Percentiles rank a stretch among this genome's conserved stretches.
Conservation (phyloP, 1,284 basidiomycete species). For the Rhodotorula sp. region DNA sequence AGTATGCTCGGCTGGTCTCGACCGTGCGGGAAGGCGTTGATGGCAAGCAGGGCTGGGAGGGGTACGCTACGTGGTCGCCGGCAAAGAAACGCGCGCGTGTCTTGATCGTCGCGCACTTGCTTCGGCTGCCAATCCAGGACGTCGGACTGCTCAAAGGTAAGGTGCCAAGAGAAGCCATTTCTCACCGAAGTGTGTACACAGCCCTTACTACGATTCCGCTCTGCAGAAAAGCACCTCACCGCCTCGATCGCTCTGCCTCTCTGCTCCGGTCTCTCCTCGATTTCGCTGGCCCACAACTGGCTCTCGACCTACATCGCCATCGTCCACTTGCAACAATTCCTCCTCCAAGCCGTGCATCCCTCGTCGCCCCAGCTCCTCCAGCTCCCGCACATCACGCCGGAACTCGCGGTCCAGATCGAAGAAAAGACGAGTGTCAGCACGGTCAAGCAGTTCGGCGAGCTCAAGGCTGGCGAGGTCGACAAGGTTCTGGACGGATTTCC, state of each 20-base stretch:
- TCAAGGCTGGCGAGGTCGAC: conserved; percentile 30
- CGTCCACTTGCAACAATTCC: conserved; percentile 78
- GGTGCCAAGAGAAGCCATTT: conserved; percentile 5
- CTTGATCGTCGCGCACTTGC: conserved; percentile 80
- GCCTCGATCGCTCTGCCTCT: conserved; percentile 47
- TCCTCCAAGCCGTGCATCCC: conserved; percentile 80
- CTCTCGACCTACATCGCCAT: conserved; percentile 73
- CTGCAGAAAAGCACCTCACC: conserved; percentile 42
- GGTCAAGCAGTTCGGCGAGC: conserved; percentile 42
- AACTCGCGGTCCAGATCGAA: conserved; percentile 41
- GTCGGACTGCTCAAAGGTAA: conserved; percentile 63
- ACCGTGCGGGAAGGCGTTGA: conserved; percentile 48
- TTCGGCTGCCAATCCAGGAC: conserved; percentile 66
- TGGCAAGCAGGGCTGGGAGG: conserved; percentile 39
- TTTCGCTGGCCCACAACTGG: conserved; percentile 86
- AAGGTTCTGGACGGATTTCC: conserved; percentile 59
- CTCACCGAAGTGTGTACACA: not conserved
- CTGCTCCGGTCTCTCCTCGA: conserved; percentile 76
- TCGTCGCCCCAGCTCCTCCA: conserved; percentile 61
- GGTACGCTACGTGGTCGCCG: conserved; percentile 31
- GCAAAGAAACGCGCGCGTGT: conserved; percentile 60
- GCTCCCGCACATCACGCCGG: conserved; percentile 64
- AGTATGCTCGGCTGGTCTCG: conserved; percentile 34
- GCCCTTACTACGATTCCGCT: too few relatives aligned
- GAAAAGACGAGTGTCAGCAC: conserved; percentile 53